phyloP scores from a whole-genome alignment of 495 filamentous ascomycete species.

The Poronia punctata region DNA sequence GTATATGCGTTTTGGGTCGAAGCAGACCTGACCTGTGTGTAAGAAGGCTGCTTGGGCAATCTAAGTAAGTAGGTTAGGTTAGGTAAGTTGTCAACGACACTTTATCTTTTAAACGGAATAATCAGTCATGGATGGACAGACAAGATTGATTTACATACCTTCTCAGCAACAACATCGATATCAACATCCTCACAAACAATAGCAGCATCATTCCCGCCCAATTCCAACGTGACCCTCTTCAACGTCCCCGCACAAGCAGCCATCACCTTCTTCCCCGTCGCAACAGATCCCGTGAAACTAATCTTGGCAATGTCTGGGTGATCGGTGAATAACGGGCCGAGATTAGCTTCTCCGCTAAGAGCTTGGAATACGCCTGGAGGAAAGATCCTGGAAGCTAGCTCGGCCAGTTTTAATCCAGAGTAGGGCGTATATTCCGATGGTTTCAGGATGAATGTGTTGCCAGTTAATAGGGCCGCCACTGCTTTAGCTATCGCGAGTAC shows the following conservation, averaged over 20 bases:
- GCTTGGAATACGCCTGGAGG: constrained; percentile 53
- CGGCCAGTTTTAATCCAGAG: constrained; percentile 48
- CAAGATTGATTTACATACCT: constrained; percentile 1
- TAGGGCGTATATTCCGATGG: constrained; percentile 51
- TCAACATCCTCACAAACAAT: constrained; percentile 12
- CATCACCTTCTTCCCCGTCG: constrained; percentile 52
- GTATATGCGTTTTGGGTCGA: constrained; percentile 52
- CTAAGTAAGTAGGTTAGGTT: no score
- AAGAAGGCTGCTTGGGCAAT: constrained; percentile 2
- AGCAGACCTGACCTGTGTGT: constrained; percentile 31
- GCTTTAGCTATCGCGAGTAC: constrained; percentile 35
- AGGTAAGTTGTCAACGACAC: no score
- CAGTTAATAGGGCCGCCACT: constrained; percentile 34
- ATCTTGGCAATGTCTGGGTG: constrained; percentile 53
- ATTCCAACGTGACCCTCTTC: constrained; percentile 51
- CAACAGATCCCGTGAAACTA: constrained; percentile 51
- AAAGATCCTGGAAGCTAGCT: constrained; percentile 48
- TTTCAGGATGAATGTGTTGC: constrained; percentile 45
- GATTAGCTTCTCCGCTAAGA: constrained; percentile 47
- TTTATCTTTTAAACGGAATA: not conserved
- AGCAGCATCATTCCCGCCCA: constrained; percentile 5
- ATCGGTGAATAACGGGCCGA: constrained; percentile 45
- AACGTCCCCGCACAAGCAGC: constrained; percentile 41
- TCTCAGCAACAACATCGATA: constrained; percentile 39
- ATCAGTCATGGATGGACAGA: not conserved